Percentiles rank a stretch among this genome's conserved stretches.
Evolutionary conservation across 2,329 filamentous ascomycete genomes (phyloP).

Genomic region (Calonectria ilicicola): DNA sequence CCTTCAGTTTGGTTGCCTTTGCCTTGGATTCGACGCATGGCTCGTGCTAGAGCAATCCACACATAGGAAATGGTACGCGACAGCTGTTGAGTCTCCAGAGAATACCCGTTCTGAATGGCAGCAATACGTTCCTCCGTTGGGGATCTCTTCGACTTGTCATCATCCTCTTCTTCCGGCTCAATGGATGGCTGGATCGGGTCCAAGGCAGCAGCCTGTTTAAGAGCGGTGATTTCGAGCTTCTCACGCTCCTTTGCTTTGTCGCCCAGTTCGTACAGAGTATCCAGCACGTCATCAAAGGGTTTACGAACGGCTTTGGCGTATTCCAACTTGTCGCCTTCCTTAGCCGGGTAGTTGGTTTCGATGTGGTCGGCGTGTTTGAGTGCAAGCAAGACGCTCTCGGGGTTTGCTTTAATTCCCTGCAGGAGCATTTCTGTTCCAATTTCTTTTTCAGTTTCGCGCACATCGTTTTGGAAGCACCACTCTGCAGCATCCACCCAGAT

Average conservation of each 20-base stretch:
- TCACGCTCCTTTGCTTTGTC: constrained; percentile 77
- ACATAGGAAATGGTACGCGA: constrained; percentile 90
- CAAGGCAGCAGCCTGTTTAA: constrained; percentile 64
- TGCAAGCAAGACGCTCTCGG: constrained; percentile 90
- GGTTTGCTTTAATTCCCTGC: constrained; percentile 88
- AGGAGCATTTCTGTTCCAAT: constrained; percentile 81
- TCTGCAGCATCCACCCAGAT: constrained; percentile 96
- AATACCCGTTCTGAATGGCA: constrained; percentile 74
- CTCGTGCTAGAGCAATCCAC: constrained; percentile 94
- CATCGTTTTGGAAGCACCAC: constrained; percentile 86
- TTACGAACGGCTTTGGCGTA: constrained; percentile 84
- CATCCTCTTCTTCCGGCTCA: constrained; percentile 60
- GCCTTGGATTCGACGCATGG: constrained; percentile 94
- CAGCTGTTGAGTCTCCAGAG: constrained; percentile 79
- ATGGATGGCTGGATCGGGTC: constrained; percentile 53
- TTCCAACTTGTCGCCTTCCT: constrained; percentile 81
- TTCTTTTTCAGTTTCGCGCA: constrained; percentile 70
- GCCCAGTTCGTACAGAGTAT: constrained; percentile 88
- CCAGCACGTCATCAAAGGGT: constrained; percentile 85
- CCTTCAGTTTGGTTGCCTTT: constrained; percentile 75
- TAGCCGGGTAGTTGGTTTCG: constrained; percentile 80
- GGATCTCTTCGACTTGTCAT: constrained; percentile 57
- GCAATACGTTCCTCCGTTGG: constrained; percentile 74
- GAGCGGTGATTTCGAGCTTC: constrained; percentile 65
- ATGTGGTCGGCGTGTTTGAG: constrained; percentile 91